Conservation (phyloP, 768 basidiomycete genomes). For the Mycena filopes region DNA sequence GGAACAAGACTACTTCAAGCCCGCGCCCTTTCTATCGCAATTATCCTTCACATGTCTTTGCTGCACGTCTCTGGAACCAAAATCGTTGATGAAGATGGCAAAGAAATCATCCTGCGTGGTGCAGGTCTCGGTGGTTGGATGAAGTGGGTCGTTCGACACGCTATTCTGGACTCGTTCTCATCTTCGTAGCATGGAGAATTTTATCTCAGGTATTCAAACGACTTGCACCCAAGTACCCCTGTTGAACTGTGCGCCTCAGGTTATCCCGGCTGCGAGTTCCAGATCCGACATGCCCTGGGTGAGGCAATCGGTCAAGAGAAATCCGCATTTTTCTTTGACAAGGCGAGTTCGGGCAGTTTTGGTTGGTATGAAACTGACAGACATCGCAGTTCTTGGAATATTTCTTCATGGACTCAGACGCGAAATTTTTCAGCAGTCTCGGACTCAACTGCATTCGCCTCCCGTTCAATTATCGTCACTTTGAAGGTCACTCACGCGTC, state of each 20-base stretch:
- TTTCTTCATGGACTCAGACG: conserved; percentile 83
- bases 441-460: conserved; percentile 85
- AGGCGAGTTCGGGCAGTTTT: conserved; percentile 52
- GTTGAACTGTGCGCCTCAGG: conserved; percentile 46
- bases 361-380: not conserved
- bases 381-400: conserved; percentile 81
- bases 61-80: conserved; percentile 68
- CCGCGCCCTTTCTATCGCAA: not conserved
- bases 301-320: conserved; percentile 73
- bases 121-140: conserved; percentile 87
- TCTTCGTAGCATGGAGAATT: conserved; percentile 74
- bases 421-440: conserved; percentile 79
- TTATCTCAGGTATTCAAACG: conserved; percentile 63
- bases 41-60: conserved; percentile 52
- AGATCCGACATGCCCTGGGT: conserved; percentile 78
- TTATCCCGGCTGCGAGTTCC: conserved; percentile 84
- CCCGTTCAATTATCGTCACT: conserved; percentile 79
- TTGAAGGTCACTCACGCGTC: conserved; percentile 61
- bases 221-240: not conserved
- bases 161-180: conserved; percentile 6
- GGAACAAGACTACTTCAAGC: conserved; percentile 22
- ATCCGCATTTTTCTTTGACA: conserved; percentile 86
- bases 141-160: conserved; percentile 65
- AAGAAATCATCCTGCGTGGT: conserved; percentile 71
- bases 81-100: conserved; percentile 65